Conservation (phyloP, 768 basidiomycete genomes). For the Termitomyces sp. region DNA sequence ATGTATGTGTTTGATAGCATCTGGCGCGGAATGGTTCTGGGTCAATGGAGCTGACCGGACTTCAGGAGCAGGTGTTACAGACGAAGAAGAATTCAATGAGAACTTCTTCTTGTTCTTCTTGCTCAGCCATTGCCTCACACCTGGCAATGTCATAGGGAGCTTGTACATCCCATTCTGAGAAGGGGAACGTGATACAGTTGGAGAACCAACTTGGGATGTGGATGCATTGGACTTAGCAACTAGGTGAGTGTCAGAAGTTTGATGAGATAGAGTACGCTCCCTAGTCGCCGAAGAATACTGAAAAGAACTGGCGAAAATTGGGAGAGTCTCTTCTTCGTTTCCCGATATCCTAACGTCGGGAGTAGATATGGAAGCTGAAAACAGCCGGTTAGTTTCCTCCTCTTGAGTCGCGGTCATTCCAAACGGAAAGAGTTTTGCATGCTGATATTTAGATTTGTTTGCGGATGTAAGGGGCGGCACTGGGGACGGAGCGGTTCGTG, state of each 20-base stretch:
- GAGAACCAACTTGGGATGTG: constrained; percentile 42
- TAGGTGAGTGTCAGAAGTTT: constrained; percentile 65
- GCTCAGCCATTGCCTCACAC: constrained; percentile 77
- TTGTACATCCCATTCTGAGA: constrained; percentile 35
- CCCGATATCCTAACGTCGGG: constrained; percentile 40
- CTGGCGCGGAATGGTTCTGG: constrained; percentile 66
- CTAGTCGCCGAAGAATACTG: constrained; percentile 46
- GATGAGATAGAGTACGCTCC: constrained; percentile 63
- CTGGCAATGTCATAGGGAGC: constrained; percentile 71
- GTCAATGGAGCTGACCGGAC: constrained; percentile 31
- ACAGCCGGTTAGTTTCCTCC: constrained; percentile 61
- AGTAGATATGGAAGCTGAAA: constrained; percentile 38
- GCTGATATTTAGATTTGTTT: constrained; percentile 70
- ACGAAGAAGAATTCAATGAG: constrained; percentile 27
- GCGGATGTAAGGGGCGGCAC: constrained; percentile 69
- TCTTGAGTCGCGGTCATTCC: constrained; percentile 70
- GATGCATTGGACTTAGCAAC: constrained; percentile 46
- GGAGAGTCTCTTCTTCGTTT: constrained; percentile 44
- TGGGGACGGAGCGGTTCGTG: constrained; percentile 64
- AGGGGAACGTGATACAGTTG: constrained; percentile 32
- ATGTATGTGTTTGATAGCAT: constrained; percentile 58
- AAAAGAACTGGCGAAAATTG: constrained; percentile 35
- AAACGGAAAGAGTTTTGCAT: constrained; percentile 83
- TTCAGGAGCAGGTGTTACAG: constrained; percentile 19
- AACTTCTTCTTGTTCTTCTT: constrained; percentile 55